Base-by-base conservation (phyloP, 176 grass and related monocot species). In the Dendrocalamus sinicus region DNA sequence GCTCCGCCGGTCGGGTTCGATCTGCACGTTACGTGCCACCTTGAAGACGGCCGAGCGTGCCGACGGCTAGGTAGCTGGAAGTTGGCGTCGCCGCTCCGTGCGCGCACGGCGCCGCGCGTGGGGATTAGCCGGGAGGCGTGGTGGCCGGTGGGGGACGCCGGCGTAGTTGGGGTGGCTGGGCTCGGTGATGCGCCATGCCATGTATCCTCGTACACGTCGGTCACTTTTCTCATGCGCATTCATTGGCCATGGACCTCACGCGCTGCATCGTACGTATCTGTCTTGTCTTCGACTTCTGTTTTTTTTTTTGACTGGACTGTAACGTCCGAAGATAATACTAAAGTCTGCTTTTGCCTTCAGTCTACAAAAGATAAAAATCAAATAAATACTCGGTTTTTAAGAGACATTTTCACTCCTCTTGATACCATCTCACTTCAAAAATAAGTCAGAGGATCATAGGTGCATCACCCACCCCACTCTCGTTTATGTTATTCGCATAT, bases 381-480 rank as follows among this genome's bases (percentile, higher is more conserved):
- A 32, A 2, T 32, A 32, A 32, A 32, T 32, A 32, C 30, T 32
- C 30, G 30, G 30, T 32, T 32, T 30, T 32, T 32, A 32, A 5
- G 37, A 39, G 5, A 39, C 0, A 0, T 39, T 2, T 39, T 39
- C 37, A 39, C 5, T 6, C 4, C 5, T 39, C 5, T 39, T 5
- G 37, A 0, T 39, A 5, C 0, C 5, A 0, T 5, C 37, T 39
- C 0, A 5, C 3, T 39, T 5, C 0, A 39, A 5, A 39, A 0
- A 39, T 39, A 39, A 39, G 5, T 0, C 5, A 5, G 5, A 39
- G 3, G 5, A 0, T 39, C 0, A 39, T 39, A 0, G 5, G 4
- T 39, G 37, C 3, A 4, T 35, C 32, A 0, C 0, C 32, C 3
- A 35, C 32, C 32, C 2, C 32, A 35, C 32, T 35, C 32, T 35